phyloP scores from a whole-genome alignment of 2,329 filamentous ascomycete genomes.

The Cercospora berteroae region DNA sequence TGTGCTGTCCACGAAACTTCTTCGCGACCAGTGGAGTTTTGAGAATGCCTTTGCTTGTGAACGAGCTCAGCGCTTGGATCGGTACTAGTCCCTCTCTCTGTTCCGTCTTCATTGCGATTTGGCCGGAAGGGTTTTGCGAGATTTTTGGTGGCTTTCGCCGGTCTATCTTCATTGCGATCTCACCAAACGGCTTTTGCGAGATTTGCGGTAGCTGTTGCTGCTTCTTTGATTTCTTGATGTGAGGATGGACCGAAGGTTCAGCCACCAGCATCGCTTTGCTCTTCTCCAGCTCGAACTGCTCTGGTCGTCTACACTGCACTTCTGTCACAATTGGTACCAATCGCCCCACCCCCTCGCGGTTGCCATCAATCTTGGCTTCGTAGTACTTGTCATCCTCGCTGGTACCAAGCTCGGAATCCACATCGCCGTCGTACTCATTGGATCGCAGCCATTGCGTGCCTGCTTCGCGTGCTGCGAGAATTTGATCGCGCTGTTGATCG shows the following conservation, averaged over 20 bases:
- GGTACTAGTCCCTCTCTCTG: background rate
- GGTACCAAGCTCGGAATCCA: background rate
- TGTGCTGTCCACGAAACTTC: background rate
- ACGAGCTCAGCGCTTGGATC: background rate
- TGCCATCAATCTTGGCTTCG: background rate
- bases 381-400: background rate
- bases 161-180: background rate
- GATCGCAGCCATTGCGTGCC: background rate
- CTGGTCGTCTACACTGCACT: background rate
- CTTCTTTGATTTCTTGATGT: background rate
- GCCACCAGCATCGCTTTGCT: background rate
- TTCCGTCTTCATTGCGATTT: background rate
- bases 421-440: background rate
- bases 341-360: background rate
- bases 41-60: background rate
- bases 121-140: background rate
- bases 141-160: background rate
- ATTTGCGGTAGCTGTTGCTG: background rate
- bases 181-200: background rate
- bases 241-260: background rate
- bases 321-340: background rate
- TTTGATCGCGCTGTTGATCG: background rate
- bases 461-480: background rate
- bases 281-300: background rate
- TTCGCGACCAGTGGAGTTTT: background rate